Evolutionary conservation across 805 yeast genomes (phyloP).

Genomic region (Nakazawaea sp.): DNA sequence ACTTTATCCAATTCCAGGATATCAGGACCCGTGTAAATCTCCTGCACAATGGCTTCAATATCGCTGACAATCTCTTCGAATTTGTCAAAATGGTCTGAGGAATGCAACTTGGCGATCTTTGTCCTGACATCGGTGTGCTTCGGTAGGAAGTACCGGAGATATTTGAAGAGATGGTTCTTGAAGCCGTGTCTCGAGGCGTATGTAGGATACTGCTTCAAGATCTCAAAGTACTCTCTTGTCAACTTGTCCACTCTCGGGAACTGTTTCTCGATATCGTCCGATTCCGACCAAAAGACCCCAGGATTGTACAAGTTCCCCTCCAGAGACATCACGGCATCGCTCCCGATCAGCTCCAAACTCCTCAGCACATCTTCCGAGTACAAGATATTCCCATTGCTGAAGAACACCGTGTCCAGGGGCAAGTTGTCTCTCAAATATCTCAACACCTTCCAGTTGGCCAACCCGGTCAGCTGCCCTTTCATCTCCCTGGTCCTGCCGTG

Average conservation of each 20-base stretch:
- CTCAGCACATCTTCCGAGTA: conserved; percentile 79
- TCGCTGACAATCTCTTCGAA: conserved; percentile 44
- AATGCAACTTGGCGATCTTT: conserved; percentile 48
- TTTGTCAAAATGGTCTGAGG: conserved; percentile 34
- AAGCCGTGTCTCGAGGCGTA: conserved; percentile 75
- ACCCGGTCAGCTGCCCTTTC: conserved; percentile 95
- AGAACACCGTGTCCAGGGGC: conserved; percentile 74
- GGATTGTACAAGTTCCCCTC: conserved; percentile 95
- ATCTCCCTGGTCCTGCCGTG: conserved; percentile 96
- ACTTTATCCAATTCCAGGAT: conserved; percentile 53
- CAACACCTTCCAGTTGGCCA: conserved; percentile 88
- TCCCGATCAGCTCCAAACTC: conserved; percentile 53
- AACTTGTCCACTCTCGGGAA: conserved; percentile 84
- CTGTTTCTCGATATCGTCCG: conserved; percentile 48
- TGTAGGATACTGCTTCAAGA: conserved; percentile 55
- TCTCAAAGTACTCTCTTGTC: conserved; percentile 82
- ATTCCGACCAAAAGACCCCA: conserved; percentile 66
- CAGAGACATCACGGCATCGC: conserved; percentile 96
- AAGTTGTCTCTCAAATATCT: conserved; percentile 71
- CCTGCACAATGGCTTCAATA: conserved; percentile 62
- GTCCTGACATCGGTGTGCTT: conserved; percentile 74
- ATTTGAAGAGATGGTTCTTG: conserved; percentile 89
- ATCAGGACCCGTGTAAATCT: conserved; percentile 44
- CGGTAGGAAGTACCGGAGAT: conserved; percentile 74
- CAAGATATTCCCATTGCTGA: conserved; percentile 91